Percentiles rank a stretch among this genome's conserved stretches.
Evolutionary conservation across 768 basidiomycete species (phyloP).

Genomic region (Phaeotremella skinneri): DNA sequence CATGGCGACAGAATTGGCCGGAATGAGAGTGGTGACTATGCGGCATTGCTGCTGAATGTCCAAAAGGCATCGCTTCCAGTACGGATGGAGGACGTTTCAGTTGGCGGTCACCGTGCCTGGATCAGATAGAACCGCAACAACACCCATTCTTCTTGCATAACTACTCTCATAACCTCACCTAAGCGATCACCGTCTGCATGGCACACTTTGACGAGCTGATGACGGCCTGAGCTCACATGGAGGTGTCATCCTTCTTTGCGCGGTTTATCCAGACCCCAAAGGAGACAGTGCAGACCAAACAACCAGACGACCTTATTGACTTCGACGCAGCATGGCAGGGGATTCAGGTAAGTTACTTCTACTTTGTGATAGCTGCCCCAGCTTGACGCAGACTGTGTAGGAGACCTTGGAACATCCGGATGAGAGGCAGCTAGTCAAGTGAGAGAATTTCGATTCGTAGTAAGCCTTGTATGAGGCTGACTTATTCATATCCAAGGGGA

Average conservation of each 20-base stretch:
- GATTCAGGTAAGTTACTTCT: conserved; percentile 29
- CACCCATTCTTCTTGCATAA: background rate
- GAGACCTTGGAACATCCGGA: conserved; percentile 81
- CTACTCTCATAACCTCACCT: background rate
- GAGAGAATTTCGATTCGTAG: background rate
- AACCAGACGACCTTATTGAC: conserved; percentile 31
- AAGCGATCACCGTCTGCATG: background rate
- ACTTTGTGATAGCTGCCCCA: background rate
- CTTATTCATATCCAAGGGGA: conserved; percentile 55
- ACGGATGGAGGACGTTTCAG: too few relatives aligned
- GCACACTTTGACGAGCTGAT: background rate
- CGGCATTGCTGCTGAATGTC: conserved; percentile 29
- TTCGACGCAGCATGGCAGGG: conserved; percentile 42
- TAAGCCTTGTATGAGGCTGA: background rate
- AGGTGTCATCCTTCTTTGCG: conserved; percentile 39
- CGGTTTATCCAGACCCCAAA: conserved; percentile 39
- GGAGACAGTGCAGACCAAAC: conserved; percentile 6
- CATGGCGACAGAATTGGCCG: conserved; percentile 91
- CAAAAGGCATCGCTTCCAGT: conserved; percentile 18
- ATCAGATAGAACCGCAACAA: background rate
- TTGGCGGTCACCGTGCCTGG: background rate
- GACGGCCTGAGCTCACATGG: conserved; percentile 15
- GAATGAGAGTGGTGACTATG: conserved; percentile 79
- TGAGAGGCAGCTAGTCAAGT: conserved; percentile 71
- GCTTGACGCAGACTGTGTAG: conserved; percentile 52